A percentile compares a stretch with the other conserved stretches of the same genome.
phyloP scores from a whole-genome alignment of 73 alveolate genomes.

The Tetrahymena elliotti region DNA sequence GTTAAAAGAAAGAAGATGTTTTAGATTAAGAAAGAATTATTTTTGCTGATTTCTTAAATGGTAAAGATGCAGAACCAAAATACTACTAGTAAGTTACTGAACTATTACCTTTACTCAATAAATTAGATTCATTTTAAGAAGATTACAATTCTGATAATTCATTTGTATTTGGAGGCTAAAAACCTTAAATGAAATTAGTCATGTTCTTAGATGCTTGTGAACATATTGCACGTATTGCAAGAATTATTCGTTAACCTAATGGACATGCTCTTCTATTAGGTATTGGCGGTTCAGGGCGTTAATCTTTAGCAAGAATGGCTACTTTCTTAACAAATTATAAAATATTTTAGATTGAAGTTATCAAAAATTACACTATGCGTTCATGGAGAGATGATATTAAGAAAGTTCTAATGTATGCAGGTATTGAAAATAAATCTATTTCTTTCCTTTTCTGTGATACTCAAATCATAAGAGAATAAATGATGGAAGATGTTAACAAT shows the following conservation, averaged over 20 bases:
- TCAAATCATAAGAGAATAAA: constrained; percentile 94
- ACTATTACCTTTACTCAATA: constrained; percentile 6
- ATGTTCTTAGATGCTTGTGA: constrained; percentile 99
- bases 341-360: constrained; percentile 96
- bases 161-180: constrained; percentile 41
- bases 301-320: constrained; percentile 92
- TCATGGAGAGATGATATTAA: constrained; percentile 98
- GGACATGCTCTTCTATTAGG: constrained; percentile 99
- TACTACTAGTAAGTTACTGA: constrained; percentile 22
- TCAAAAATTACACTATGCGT: constrained; percentile 94
- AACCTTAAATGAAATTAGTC: constrained; percentile 90
- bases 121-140: constrained; percentile 33
- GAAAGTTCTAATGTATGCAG: constrained; percentile 83
- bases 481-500: constrained; percentile 97
- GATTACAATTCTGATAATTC: constrained; percentile 40
- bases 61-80: constrained; percentile 26
- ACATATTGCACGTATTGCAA: constrained; percentile 96
- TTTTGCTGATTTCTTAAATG: constrained; percentile 85
- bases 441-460: constrained; percentile 98
- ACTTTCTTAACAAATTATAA: constrained; percentile 92
- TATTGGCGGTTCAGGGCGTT: constrained; percentile 99
- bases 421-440: constrained; percentile 91
- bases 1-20: constrained; percentile 10
- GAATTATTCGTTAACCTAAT: constrained; percentile 95
- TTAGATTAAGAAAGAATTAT: constrained; percentile 89